phyloP scores from a whole-genome alignment of 345 rosid genomes.

The Rhodomyrtus tomentosa region DNA sequence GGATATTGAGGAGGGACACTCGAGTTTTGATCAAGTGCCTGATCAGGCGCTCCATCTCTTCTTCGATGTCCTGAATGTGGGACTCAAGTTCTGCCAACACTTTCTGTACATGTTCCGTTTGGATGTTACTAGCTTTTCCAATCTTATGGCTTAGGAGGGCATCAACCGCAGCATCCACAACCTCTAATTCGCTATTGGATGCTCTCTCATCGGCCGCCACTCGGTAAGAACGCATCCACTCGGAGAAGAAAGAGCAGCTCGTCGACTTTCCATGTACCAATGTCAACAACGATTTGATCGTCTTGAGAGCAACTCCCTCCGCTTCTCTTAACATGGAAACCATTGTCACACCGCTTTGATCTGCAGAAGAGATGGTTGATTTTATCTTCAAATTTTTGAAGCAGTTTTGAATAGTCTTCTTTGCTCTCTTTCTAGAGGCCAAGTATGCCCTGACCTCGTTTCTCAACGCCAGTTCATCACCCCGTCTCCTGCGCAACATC shows the following conservation, averaged over 20 bases:
- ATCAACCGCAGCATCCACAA: constrained; percentile 10
- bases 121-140: background rate
- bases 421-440: constrained; percentile 12
- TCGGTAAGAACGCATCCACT: background rate
- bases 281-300: background rate
- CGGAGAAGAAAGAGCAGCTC: background rate
- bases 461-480: background rate
- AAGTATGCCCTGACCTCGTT: constrained; percentile 15
- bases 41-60: constrained; percentile 19
- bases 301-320: background rate
- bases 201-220: background rate
- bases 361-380: background rate
- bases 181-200: background rate
- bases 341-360: background rate
- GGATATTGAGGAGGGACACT: constrained; percentile 31
- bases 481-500: constrained; percentile 5
- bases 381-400: constrained; percentile 9
- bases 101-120: background rate
- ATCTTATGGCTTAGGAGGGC: constrained; percentile 3
- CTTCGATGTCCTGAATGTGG: constrained; percentile 35
- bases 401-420: constrained; percentile 11
- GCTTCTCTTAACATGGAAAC: background rate
- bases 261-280: background rate
- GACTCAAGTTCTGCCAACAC: constrained; percentile 22
- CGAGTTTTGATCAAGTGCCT: constrained; percentile 33